Base-by-base conservation (phyloP, 345 rosid genomes). In the Viola odorata region DNA sequence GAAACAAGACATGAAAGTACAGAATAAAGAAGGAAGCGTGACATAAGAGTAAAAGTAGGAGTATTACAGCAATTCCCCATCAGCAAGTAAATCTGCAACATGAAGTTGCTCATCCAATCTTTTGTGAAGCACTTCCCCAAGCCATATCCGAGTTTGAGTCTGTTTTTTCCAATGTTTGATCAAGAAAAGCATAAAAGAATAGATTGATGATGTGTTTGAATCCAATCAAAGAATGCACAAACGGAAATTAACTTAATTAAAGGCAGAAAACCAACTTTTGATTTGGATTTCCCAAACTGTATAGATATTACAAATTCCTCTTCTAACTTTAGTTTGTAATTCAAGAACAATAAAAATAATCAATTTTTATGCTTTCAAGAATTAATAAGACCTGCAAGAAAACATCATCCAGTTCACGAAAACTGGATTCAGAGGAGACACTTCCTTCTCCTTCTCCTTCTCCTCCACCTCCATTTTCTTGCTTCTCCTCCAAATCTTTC, bases 101-200 rank as follows among this genome's bases (percentile, higher is more conserved):
- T 53, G 45, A 13, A 64, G 47, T 52, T 55, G 60, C 17, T 68
- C 66, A 44, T 59, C 44, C 4, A 68, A 55, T 68, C 69, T 63
- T 47, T 61, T 58, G 16, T 60, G 65, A 5, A 73, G 73, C 45
- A 73, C 77, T 55, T 73, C 69, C 53, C 73, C 77, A 5, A 73
- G 66, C 77, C 77, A 73, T 68, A 73, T 63, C 44, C 69, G 63
- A 14, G 77, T 50, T 59, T 73, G 77, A 41, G 65, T 68, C 73
- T 73, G 73, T 40, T 4, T 6, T 38, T 23, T 14, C 3, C 12
- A 47, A 1, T 3, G n/a, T 48, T 6, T 17, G 36, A 11, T 36
- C 3, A 50, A 16, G 7, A 3, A 49, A 48, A 52, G 8, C 14
- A 8, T 3, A 32, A 5, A 6, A 51, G 54, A 17, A 11, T 6